Evolutionary conservation across 768 basidiomycete species (phyloP).

Genomic region (Kwoniella botswanensis): DNA sequence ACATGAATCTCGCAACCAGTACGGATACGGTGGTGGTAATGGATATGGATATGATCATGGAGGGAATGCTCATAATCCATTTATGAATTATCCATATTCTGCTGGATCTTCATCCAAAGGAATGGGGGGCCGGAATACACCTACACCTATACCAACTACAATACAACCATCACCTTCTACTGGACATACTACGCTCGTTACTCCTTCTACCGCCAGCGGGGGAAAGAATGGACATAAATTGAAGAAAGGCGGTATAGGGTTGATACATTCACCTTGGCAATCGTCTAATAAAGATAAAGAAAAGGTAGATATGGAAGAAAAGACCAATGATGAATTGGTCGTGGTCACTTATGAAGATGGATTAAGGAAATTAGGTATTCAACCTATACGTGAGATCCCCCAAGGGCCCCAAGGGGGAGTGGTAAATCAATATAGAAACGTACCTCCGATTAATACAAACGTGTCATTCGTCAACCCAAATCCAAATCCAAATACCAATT

Average conservation of each 20-base stretch:
- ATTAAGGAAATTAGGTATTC: conserved; percentile 24
- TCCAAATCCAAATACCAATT: not conserved
- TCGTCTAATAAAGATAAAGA: not conserved
- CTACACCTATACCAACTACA: not conserved
- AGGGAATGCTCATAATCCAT: not conserved
- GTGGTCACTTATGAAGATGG: conserved; percentile 39
- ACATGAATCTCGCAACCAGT: conserved; percentile 4
- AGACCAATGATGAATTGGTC: conserved; percentile 21
- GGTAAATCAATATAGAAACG: not conserved
- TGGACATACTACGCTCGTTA: conserved; percentile 16
- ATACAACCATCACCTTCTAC: conserved; percentile 12
- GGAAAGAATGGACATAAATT: conserved; percentile 1
- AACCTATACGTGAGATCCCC: conserved; percentile 1
- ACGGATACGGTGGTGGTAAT: not conserved
- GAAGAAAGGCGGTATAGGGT: conserved; percentile 2
- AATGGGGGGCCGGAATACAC: not conserved
- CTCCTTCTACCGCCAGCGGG: conserved; percentile 7
- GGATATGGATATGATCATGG: not conserved
- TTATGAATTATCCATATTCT: conserved; percentile 6
- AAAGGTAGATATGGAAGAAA: not conserved
- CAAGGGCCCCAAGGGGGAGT: not conserved
- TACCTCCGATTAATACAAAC: not conserved
- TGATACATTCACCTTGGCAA: conserved; percentile 1
- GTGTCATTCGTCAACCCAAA: not conserved
- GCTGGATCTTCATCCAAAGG: not conserved